These are phyloP conservation scores for Caryocar brasiliense DNA, from an alignment of 441 rosid species.

Conservation along the genomic window DNA sequence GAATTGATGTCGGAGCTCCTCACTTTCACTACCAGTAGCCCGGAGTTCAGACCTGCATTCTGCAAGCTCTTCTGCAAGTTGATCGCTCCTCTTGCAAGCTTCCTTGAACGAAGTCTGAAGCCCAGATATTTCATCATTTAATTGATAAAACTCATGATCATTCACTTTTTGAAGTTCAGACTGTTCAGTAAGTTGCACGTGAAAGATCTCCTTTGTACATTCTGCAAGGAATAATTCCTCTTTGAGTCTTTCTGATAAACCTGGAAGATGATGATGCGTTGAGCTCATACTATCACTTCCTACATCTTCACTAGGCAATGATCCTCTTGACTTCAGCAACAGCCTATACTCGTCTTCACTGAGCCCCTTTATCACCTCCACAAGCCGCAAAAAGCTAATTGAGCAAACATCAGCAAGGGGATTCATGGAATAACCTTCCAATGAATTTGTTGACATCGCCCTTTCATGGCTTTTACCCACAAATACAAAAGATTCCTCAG, in stretches of 20 bases:
- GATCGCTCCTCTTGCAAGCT: conserved; percentile 30
- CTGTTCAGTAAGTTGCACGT: conserved; percentile 61
- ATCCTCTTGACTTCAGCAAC: conserved; percentile 45
- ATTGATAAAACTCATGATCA: conserved; percentile 35
- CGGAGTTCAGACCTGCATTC: conserved; percentile 59
- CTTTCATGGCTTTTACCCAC: conserved; percentile 28
- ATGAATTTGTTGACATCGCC: conserved; percentile 22
- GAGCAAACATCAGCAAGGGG: conserved; percentile 30
- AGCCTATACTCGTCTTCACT: conserved; percentile 51
- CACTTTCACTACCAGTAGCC: conserved; percentile 35
- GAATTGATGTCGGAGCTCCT: conserved; percentile 48
- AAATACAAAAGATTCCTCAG: conserved; percentile 31
- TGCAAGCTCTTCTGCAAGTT: conserved; percentile 55
- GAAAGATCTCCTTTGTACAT: conserved; percentile 48
- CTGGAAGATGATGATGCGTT: conserved; percentile 9
- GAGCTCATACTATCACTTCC: conserved; percentile 20
- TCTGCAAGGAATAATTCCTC: conserved; percentile 62
- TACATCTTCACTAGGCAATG: conserved; percentile 20
- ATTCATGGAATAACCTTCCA: conserved; percentile 20
- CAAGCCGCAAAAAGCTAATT: conserved; percentile 39
- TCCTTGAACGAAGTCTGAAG: conserved; percentile 40
- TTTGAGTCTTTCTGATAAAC: conserved; percentile 43
- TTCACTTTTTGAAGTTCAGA: conserved; percentile 40
- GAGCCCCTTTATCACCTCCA: conserved; percentile 46
- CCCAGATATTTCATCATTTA: conserved; percentile 43